Base-by-base conservation (phyloP, 495 filamentous ascomycete genomes). In the Penicillium desertorum region DNA sequence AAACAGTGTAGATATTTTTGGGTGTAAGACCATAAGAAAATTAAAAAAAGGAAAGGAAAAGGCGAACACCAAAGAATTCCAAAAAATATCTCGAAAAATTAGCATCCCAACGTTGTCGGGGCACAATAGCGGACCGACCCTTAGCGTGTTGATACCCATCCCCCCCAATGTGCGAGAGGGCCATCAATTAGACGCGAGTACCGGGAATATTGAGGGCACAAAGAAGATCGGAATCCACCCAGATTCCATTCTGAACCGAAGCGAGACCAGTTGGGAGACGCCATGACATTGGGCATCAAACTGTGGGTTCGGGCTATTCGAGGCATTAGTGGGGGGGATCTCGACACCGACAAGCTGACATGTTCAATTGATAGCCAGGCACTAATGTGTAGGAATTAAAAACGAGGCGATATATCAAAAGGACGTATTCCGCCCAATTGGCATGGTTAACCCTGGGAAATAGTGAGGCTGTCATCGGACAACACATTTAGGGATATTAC, bases 201-300 rank as follows among this genome's bases (percentile, higher is more conserved):
- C 27, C 17, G 45, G 58, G 29, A 45, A 57, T 65, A 62, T 65
- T 62, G 36, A 51, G 59, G 57, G 32, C 58, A 59, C 59, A 59
- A 62, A 47, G 44, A 39, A 46, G 20, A 39, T 47, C 32, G 22
- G n/a, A 46, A 55, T 12, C 53, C 47, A 53, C 64, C 54, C 61
- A 52, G 22, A 60, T 66, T 72, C 57, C 44, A 70, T 60, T 58
- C 56, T 56, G 52, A 62, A 62, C 57, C 43, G 53, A 59, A 55
- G 57, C 52, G 63, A 58, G 56, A 60, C 72, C 71, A 73, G 74
- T 72, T 62, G 68, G 36, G 36, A 54, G 56, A 63, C 60, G 61
- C 66, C 65, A 62, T 61, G 55, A 23, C 65, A 72, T 78, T 78
- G 75, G 75, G 75, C 74, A 78, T 69, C 74, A 78, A 76, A 42